Evolutionary conservation across 2,329 filamentous ascomycete genomes (phyloP), one percentile per base, ranked within the genome.

Genomic region (Coccinonectria pachysandricola): DNA sequence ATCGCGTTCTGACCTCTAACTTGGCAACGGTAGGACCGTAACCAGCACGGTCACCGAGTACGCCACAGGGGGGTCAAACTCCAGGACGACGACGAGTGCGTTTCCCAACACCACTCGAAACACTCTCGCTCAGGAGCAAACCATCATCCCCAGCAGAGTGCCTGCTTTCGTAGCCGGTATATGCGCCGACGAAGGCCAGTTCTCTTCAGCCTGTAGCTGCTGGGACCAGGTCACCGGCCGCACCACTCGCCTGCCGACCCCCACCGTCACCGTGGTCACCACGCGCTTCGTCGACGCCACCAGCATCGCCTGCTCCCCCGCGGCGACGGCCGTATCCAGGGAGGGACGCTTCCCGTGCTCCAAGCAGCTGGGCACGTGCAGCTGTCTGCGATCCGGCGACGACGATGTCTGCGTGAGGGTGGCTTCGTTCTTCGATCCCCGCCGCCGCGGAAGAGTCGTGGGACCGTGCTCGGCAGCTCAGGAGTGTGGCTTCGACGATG

Each of bases 151-250:
- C 19, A 28, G 13, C 9, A 16, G 17, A 6, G 28, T 35, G 19
- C 34, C 37, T 24, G 33, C 32, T 19, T 31, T 32, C 14, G 32
- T 31, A 5, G 19, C 13, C 11, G 13, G 15, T 19, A 24, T 32
- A 8, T 36, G 36, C 21, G 24, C 29, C 11, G 26, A 23, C 8
- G 9, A 21, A 12, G 29, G 26, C 15, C 37, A 39, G 23, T 38
- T 36, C 33, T 35, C 36, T 14, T 34, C 35, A 6, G 34, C 35
- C 6, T 43, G 30, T 31, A 23, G 23, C 8, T 41, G 35, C 28
- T 34, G 35, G 39, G 19, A 29, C 23, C 21, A 27, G 12, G 33
- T 35, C 28, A 39, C 29, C 11, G 27, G 24, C 12, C 15, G 23
- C n/a, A 37, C 23, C 12, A 34, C 37, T 6, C 34, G 29, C 4